phyloP scores from a whole-genome alignment of 768 basidiomycete genomes.

The Lentinula detonsa region DNA sequence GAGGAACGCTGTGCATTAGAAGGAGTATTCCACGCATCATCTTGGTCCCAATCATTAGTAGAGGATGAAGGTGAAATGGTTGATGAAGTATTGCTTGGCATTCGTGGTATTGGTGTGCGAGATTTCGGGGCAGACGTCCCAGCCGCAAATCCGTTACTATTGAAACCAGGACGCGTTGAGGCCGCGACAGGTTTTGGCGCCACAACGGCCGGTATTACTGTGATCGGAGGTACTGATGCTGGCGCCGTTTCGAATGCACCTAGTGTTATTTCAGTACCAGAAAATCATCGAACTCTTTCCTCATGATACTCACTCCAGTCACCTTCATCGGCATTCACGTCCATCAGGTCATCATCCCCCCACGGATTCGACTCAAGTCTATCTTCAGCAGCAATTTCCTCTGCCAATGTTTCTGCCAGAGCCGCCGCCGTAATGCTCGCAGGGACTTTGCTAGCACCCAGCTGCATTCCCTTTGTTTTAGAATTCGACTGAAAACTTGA shows the following conservation, averaged over 20 bases:
- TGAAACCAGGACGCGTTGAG: slow-evolving; percentile 8
- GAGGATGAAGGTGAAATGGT: slow-evolving; percentile 4
- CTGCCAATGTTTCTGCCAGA: slow-evolving; percentile 50
- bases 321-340: slow-evolving; percentile 87
- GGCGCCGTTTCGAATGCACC: slow-evolving; percentile 76
- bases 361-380: slow-evolving; percentile 47
- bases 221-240: slow-evolving; percentile 16
- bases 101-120: slow-evolving; percentile 4
- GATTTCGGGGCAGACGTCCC: neutral
- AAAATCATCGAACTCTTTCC: neutral
- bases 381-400: slow-evolving; percentile 45
- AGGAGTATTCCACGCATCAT: slow-evolving; percentile 12
- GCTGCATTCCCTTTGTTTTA: slow-evolving; percentile 59
- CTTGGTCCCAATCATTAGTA: slow-evolving; percentile 12
- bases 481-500: slow-evolving; percentile 16
- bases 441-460: slow-evolving; percentile 51
- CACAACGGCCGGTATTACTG: slow-evolving; percentile 21
- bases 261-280: slow-evolving; percentile 16
- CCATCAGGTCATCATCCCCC: slow-evolving; percentile 81
- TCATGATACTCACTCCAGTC: slow-evolving; percentile 76
- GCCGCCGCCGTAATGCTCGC: slow-evolving; percentile 22
- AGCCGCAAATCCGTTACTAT: slow-evolving; percentile 15
- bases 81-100: neutral
- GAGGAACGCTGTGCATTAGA: slow-evolving; percentile 10
- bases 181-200: slow-evolving; percentile 17